Percentiles rank a stretch among this genome's conserved stretches.
Conservation (phyloP, 73 alveolate genomes). For the Loxodes magnus region DNA sequence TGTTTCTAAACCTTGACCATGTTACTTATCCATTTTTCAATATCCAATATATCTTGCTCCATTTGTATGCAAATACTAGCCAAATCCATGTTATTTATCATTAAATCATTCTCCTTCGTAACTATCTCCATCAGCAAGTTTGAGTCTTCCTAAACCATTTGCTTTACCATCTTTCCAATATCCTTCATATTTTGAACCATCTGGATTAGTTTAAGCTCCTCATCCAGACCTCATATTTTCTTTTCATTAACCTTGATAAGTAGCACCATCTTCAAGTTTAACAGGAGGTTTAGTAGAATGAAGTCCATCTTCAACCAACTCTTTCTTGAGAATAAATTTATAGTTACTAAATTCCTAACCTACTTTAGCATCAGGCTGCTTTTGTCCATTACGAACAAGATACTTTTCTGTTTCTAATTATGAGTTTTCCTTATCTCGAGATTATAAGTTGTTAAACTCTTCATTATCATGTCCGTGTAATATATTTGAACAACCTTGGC, state of each 20-base stretch:
- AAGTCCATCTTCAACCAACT: too few species aligned
- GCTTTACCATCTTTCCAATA: constrained; percentile 24
- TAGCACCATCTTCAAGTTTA: constrained; percentile 8
- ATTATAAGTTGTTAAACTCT: too few species aligned
- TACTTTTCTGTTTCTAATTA: too few species aligned
- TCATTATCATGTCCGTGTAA: too few species aligned
- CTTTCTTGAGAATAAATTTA: too few species aligned
- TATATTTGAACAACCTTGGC: too few species aligned
- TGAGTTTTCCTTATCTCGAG: too few species aligned
- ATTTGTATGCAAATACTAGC: constrained; percentile 16
- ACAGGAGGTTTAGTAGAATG: too few species aligned
- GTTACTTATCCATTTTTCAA: constrained; percentile 43
- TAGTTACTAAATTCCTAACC: too few species aligned
- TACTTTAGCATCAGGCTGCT: too few species aligned
- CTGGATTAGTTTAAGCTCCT: constrained; percentile 18
- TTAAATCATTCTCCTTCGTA: constrained; percentile 28
- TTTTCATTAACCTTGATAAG: constrained; percentile 17
- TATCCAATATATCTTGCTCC: constrained; percentile 33
- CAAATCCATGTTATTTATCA: constrained; percentile 33
- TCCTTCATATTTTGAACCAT: constrained; percentile 28
- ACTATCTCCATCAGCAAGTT: constrained; percentile 25
- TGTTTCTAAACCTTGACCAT: constrained; percentile 58
- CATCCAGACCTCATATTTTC: constrained; percentile 16
- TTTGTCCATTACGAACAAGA: too few species aligned
- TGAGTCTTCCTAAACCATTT: constrained; percentile 23